Evolutionary conservation across 768 basidiomycete genomes (phyloP), one percentile per base, ranked within the genome.

Genomic region (Boletus vinaceobasis): DNA sequence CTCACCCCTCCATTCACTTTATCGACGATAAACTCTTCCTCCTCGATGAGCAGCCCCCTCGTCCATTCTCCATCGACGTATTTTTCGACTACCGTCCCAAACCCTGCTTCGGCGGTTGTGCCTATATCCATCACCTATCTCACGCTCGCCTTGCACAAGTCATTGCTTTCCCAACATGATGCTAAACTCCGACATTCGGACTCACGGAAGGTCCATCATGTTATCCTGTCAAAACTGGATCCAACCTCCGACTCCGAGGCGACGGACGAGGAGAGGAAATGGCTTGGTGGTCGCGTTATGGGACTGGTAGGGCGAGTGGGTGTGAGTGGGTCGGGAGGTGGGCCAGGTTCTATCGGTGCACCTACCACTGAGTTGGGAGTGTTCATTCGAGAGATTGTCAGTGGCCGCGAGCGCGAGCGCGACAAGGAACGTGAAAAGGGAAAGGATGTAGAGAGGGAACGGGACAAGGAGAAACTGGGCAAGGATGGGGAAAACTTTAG

Each of bases 121-220:
- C 56, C 55, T 19, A 32, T 26, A 10, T 37, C 60, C 3, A 23
- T 57, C 17, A 43, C 43, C 27, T 60, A 64, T 51, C 69, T 72
- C 27, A 69, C 71, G 21, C 59, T 65, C 55, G 48, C 51, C 49
- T 37, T 64, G 40, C 60, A 69, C 52, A 59, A 43, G 47, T 58
- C 58, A 9, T 55, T 68, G 39, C 59, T 60, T 26, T 63, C 59
- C 11, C 60, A 68, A n/a, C 71, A 72, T 4, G 69, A 70, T 40
- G 50, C 59, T 19, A 70, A 59, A 29, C 39, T 66, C 32, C 62
- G 71, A 46, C 67, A 72, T 48, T 71, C 77, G 21, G 84, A 86
- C 55, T 74, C 79, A 11, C 81, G 85, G 50, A 82, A 81, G 52
- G 82, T 86, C 15, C 81, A 85, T 44, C 79, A 83, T 15, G 83